Conservation (phyloP, 345 rosid species). For the Hypericum perforatum region DNA sequence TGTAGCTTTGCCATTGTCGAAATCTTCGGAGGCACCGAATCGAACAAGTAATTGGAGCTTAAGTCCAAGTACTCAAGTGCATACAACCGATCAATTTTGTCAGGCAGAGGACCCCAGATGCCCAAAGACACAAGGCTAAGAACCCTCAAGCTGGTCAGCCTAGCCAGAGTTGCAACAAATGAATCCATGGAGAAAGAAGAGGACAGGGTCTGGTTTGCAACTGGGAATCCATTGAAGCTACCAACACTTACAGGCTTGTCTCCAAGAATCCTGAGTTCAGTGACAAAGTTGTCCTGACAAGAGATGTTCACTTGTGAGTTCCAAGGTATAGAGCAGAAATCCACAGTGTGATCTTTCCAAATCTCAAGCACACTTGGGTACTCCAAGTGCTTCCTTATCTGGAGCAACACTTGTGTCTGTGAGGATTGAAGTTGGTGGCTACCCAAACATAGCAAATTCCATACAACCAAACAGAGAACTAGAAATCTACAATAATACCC, state of each 20-base stretch:
- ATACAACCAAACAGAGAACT: slow-evolving; percentile 26
- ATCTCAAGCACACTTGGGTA: slow-evolving; percentile 54
- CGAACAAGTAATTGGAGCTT: slow-evolving; percentile 54
- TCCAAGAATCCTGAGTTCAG: slow-evolving; percentile 46
- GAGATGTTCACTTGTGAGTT: slow-evolving; percentile 43
- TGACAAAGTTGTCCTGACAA: slow-evolving; percentile 42
- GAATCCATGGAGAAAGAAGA: slow-evolving; percentile 54
- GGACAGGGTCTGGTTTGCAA: slow-evolving; percentile 41
- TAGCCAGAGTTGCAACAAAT: slow-evolving; percentile 49
- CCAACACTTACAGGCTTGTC: slow-evolving; percentile 29
- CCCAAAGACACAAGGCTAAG: slow-evolving; percentile 56
- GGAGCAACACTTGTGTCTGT: slow-evolving; percentile 65
- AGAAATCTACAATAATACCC: slow-evolving; percentile 25
- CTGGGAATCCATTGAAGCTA: slow-evolving; percentile 37
- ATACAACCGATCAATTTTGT: slow-evolving; percentile 51
- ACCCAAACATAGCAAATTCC: slow-evolving; percentile 35
- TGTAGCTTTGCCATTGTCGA: slow-evolving; percentile 56
- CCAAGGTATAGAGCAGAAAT: slow-evolving; percentile 44
- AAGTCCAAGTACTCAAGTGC: slow-evolving; percentile 62
- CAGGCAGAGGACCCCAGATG: slow-evolving; percentile 71
- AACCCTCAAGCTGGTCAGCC: slow-evolving; percentile 45
- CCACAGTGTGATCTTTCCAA: slow-evolving; percentile 44
- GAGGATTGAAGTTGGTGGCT: slow-evolving; percentile 64
- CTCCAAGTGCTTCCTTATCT: slow-evolving; percentile 60
- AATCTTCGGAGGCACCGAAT: slow-evolving; percentile 56